Evolutionary conservation across 371 early-diverging fungal genomes (phyloP).

Genomic region (Zopfochytrium polystomum): DNA sequence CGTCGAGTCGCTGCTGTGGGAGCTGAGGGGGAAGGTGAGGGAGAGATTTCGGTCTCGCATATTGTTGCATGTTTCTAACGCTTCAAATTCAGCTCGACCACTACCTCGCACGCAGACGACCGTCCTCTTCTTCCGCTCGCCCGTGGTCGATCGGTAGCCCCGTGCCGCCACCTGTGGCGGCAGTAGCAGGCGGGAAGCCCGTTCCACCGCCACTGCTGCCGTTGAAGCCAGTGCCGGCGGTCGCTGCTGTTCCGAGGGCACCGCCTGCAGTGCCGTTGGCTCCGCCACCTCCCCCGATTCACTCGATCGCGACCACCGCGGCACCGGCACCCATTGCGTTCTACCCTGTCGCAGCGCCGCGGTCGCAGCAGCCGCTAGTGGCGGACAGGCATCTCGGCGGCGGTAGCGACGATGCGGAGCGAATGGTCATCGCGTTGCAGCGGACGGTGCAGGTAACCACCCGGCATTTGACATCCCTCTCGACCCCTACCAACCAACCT

Average conservation of each 20-base stretch:
- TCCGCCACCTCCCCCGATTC: background rate
- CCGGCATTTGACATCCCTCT: background rate
- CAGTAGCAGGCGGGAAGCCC: background rate
- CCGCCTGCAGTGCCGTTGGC: too few relatives aligned
- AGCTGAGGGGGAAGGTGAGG: conserved; percentile 35
- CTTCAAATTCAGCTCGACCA: background rate
- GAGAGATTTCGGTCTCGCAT: background rate
- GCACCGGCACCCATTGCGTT: background rate
- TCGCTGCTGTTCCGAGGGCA: too few relatives aligned
- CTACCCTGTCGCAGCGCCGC: background rate
- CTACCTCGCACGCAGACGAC: background rate
- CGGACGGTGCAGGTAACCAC: conserved; percentile 40
- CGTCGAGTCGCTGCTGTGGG: conserved; percentile 41
- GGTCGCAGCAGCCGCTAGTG: too few relatives aligned
- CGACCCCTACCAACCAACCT: too few relatives aligned
- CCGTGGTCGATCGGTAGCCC: too few relatives aligned
- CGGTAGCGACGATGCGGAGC: conserved; percentile 24
- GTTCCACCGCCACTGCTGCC: background rate
- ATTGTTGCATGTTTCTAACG: conserved; percentile 8
- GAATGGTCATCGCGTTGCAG: conserved; percentile 36
- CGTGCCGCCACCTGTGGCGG: background rate
- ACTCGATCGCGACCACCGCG: background rate
- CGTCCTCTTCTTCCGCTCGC: too few relatives aligned
- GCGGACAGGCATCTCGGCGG: too few relatives aligned
- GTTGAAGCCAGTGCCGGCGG: too few relatives aligned